Evolutionary conservation across 2,329 filamentous ascomycete species (phyloP).

Genomic region (Fusarium domesticum): DNA sequence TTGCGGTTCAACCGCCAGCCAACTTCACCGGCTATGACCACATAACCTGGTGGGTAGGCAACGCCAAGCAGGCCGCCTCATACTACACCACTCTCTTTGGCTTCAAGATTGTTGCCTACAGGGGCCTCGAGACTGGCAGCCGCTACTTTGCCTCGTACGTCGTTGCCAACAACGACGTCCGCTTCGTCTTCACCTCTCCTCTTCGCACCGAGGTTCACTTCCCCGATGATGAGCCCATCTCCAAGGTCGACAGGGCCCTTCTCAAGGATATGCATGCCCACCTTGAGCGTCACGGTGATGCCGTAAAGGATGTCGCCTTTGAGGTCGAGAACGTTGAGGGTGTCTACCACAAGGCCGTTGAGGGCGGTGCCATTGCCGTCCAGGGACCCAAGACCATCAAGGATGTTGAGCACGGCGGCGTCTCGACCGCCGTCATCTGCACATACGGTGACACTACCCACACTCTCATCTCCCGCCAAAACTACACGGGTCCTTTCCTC

Average conservation of each 20-base stretch:
- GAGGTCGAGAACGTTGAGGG: conserved; percentile 86
- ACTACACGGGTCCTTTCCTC: conserved; percentile 74
- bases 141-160: conserved; percentile 81
- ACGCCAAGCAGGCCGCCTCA: conserved; percentile 89
- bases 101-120: conserved; percentile 78
- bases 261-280: conserved; percentile 77
- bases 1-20: conserved; percentile 49
- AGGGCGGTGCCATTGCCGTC: conserved; percentile 60
- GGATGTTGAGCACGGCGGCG: conserved; percentile 62
- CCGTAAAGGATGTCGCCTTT: conserved; percentile 92
- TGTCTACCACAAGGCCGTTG: conserved; percentile 72
- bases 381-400: conserved; percentile 52
- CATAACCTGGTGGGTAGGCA: conserved; percentile 94
- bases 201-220: conserved; percentile 60
- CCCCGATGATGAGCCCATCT: conserved; percentile 58
- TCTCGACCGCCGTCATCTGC: conserved; percentile 74
- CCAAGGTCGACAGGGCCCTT: conserved; percentile 59
- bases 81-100: conserved; percentile 89
- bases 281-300: conserved; percentile 84
- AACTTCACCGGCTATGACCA: conserved; percentile 86
- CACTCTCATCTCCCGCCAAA: conserved; percentile 72
- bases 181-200: conserved; percentile 82
- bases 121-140: conserved; percentile 83
- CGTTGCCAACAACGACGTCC: conserved; percentile 70
- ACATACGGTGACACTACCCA: conserved; percentile 97